A percentile compares a stretch with the other conserved stretches of the same genome.
phyloP scores from a whole-genome alignment of 805 yeast genomes.

The Millerago galiae region DNA sequence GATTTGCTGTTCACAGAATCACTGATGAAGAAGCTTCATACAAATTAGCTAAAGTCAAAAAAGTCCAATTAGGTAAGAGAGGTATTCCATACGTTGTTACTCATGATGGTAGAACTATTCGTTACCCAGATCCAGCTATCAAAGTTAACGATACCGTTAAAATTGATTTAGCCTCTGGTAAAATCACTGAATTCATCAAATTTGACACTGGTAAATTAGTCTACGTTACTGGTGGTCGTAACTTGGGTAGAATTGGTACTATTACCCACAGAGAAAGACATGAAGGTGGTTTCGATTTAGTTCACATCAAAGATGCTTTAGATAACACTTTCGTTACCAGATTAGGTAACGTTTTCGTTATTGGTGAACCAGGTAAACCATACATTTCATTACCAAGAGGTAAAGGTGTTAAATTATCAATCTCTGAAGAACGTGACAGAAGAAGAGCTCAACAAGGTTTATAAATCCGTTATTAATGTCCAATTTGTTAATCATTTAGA shows the following conservation, averaged over 20 bases:
- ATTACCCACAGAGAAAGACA: slow-evolving; percentile 95
- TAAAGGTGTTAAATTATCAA: slow-evolving; percentile 95
- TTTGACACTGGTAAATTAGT: slow-evolving; percentile 90
- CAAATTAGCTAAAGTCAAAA: slow-evolving; percentile 98
- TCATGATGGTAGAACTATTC: slow-evolving; percentile 99
- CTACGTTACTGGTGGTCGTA: slow-evolving; percentile 97
- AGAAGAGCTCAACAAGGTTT: slow-evolving; percentile 68
- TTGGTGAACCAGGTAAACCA: slow-evolving; percentile 95
- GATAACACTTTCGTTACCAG: slow-evolving; percentile 96
- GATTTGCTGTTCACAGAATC: slow-evolving; percentile 99
- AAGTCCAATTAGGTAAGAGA: slow-evolving; percentile 96
- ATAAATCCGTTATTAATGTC: slow-evolving; percentile 11
- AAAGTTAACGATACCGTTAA: slow-evolving; percentile 97
- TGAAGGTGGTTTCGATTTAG: slow-evolving; percentile 97
- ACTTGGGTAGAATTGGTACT: slow-evolving; percentile 97
- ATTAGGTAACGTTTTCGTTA: slow-evolving; percentile 85
- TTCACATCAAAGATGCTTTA: slow-evolving; percentile 90
- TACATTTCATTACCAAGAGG: slow-evolving; percentile 96
- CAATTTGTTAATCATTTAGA: neutral
- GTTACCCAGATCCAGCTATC: slow-evolving; percentile 98
- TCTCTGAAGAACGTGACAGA: slow-evolving; percentile 97
- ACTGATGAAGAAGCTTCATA: slow-evolving; percentile 97
- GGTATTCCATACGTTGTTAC: slow-evolving; percentile 98
- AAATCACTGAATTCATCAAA: slow-evolving; percentile 82
- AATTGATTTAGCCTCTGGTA: slow-evolving; percentile 94